Evolutionary conservation across 2,329 filamentous ascomycete genomes (phyloP), one percentile per base, ranked within the genome.

Genomic region (Kalmusia sp.): DNA sequence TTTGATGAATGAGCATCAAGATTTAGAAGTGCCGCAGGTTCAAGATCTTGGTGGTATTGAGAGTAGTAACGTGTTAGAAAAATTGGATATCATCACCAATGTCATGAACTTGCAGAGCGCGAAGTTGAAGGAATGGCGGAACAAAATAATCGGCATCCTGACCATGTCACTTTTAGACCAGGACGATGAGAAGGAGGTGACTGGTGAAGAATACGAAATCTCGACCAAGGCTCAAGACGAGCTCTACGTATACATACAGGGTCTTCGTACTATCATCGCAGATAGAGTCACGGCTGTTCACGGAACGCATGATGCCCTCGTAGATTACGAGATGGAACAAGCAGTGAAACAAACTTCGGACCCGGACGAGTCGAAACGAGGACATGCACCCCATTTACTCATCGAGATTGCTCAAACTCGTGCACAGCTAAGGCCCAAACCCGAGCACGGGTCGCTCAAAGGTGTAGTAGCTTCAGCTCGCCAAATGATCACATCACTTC

Each of bases 191-290:
- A 75, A 83, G 8, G 91, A 96, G 52, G 83, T 87, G 2, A 93
- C 92, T 9, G 95, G 95, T 21, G 89, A 97, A 54, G 95, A 98
- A 70, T 95, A 96, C 58, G 90, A 92, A 61, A 85, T 90, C 27
- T 96, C 93, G 0, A 91, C 92, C 0, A 91, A 91, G 70, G 84
- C 88, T 39, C 93, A 98, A 74, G 93, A 97, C 56, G 87, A 96
- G 68, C 84, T 97, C 35, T 91, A 93, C 74, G 90, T 90, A 6
- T 96, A 96, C 67, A 89, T 96, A 52, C 87, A 92, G 68, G 87
- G 85, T 7, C 79, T 97, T 24, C 84, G 91, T 54, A 86, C 89
- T 0, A 81, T 89, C 41, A 84, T 95, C 51, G 88, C 91, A 6
- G 93, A 98, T 73, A 87, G 93, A 11, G 86, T 89, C 58, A 86